Conservation (phyloP, 495 filamentous ascomycete species). For the Talaromyces liani region DNA sequence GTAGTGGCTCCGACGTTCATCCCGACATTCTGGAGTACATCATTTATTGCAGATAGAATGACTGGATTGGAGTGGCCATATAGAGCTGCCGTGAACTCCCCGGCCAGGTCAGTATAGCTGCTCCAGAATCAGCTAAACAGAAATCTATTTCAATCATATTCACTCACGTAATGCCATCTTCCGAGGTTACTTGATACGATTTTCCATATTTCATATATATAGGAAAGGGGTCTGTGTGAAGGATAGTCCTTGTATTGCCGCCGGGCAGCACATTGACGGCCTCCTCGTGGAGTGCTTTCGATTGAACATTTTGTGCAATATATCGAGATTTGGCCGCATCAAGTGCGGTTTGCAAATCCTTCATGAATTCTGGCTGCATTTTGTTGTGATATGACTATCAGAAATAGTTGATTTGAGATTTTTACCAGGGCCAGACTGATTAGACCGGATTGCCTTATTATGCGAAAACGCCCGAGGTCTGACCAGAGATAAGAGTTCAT, state of each 20-base stretch:
- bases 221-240: slow-evolving; percentile 50
- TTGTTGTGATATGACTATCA: not conserved
- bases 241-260: slow-evolving; percentile 53
- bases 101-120: slow-evolving; percentile 32
- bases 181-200: not conserved
- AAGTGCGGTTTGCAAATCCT: not conserved
- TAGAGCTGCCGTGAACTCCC: slow-evolving; percentile 47
- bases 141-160: not conserved
- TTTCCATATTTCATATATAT: slow-evolving; percentile 22
- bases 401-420: not conserved
- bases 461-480: no score
- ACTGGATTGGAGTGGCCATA: slow-evolving; percentile 44
- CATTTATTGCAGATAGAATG: slow-evolving; percentile 28
- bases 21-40: slow-evolving; percentile 27
- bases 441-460: not conserved
- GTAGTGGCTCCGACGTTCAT: slow-evolving; percentile 35
- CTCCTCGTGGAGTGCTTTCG: not conserved
- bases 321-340: not conserved
- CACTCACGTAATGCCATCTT: not conserved
- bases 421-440: not conserved
- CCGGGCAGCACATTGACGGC: slow-evolving; percentile 34
- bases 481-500: not conserved
- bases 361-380: not conserved
- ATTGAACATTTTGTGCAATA: not conserved
- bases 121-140: not conserved